Conservation (phyloP, 768 basidiomycete species). For the Rhizopogon roseolus region DNA sequence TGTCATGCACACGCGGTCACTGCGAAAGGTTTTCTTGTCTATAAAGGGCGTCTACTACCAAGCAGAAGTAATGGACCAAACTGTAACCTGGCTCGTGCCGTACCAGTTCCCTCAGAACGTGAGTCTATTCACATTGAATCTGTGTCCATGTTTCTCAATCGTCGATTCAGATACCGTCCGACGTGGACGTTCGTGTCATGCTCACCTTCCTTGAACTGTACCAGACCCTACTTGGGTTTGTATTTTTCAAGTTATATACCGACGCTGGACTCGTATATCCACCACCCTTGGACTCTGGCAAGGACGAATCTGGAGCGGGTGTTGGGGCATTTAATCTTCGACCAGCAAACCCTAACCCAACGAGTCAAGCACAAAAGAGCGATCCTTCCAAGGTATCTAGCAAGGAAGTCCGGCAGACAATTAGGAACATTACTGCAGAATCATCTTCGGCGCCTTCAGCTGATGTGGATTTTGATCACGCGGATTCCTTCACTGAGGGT, state of each 20-base stretch:
- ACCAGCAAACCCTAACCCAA: constrained; percentile 30
- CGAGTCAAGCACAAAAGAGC: constrained; percentile 12
- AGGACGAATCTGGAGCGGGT: constrained; percentile 83
- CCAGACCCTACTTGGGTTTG: constrained; percentile 93
- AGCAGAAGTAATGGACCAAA: constrained; percentile 90
- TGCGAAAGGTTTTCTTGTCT: constrained; percentile 90
- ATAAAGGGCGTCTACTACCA: constrained; percentile 99
- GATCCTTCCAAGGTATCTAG: constrained; percentile 39
- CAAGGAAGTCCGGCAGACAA: constrained; percentile 47
- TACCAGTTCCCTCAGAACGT: constrained; percentile 97
- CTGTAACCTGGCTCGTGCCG: constrained; percentile 92
- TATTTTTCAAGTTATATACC: constrained; percentile 98
- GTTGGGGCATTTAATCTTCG: constrained; percentile 84
- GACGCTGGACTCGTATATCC: constrained; percentile 91
- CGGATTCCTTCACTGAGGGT: constrained; percentile 24
- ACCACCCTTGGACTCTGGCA: constrained; percentile 79
- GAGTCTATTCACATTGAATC: constrained; percentile 18
- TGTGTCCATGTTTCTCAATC: constrained; percentile 4
- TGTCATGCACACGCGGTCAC: constrained; percentile 78
- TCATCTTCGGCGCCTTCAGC: constrained; percentile 18
- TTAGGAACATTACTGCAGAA: constrained; percentile 38
- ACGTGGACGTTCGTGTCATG: constrained; percentile 98
- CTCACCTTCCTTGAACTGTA: constrained; percentile 97
- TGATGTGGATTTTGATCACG: constrained; percentile 34
- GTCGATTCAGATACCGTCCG: constrained; percentile 70